Conservation (phyloP, 768 basidiomycete species). For the Suillus occidentalis region DNA sequence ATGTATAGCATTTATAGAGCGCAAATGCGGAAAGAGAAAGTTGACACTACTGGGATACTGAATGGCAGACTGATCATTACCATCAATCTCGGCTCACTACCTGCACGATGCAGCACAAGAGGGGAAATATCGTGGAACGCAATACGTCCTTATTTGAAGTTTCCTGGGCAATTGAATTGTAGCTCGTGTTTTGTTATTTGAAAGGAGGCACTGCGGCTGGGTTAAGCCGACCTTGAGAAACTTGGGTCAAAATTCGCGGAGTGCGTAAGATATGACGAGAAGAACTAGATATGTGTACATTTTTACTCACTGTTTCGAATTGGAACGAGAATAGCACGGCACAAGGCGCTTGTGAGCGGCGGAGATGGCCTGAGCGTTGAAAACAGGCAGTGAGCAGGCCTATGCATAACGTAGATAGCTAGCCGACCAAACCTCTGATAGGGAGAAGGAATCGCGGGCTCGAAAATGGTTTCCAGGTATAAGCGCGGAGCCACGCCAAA, state of each 20-base stretch:
- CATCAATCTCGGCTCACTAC: not conserved
- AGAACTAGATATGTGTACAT: not conserved
- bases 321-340: not conserved
- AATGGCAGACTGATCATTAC: not conserved
- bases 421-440: not conserved
- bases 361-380: not conserved
- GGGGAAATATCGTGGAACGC: not conserved
- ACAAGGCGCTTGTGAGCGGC: not conserved
- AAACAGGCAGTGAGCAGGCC: not conserved
- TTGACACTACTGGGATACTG: not conserved
- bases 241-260: not conserved
- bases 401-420: not conserved
- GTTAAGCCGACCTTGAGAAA: slow-evolving; percentile 1
- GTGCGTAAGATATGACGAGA: slow-evolving; percentile 6
- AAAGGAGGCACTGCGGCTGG: not conserved
- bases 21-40: not conserved
- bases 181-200: slow-evolving; percentile 1
- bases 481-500: not conserved
- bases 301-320: not conserved
- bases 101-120: not conserved
- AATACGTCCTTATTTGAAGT: slow-evolving; percentile 3
- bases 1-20: not conserved
- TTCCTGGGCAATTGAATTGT: not conserved
- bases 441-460: not conserved
- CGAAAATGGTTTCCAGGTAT: not conserved